Base-by-base conservation (phyloP, 768 basidiomycete genomes). In the Tylopilus rubrobrunneus region DNA sequence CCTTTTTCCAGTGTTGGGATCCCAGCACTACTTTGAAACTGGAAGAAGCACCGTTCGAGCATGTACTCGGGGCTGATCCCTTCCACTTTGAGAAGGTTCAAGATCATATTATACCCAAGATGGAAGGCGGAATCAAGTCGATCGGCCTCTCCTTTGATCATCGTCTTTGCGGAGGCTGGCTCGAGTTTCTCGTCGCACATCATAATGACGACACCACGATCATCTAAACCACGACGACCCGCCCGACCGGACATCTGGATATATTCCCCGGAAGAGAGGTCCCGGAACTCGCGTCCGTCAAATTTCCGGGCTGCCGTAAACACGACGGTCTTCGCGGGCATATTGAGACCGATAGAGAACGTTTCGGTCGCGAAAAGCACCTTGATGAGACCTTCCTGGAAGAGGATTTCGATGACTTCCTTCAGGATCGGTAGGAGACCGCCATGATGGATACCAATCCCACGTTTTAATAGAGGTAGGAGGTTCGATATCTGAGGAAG, bases 191-290 rank as follows among this genome's bases (percentile, higher is more conserved):
- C 93, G 70, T 98, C 97, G 68, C 89, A 90, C 97, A 99, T 98
- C 92, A 99, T 90, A 62, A 99, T 98, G 48, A 99, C 97, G 47
- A 98, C 92, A 50, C 97, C 97, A n/a, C 97, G 85, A 56, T 98
- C 96, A 69, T 99, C 97, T 55, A 98, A 74, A 41, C 97, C 97
- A 73, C 97, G 85, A 63, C 97, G 87, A 58, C 97, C 97, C 2
- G 97, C 97, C 52, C 97, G 90, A 52, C 97, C 97, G 0, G 94
- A 95, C 97, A 99, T 99, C 66, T 99, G 97, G 63, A 98, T 97
- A 70, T 99, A 99, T 78, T 99, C 97, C 53, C 97, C 89, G 1
- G 87, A 89, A 0, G 92, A 92, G 34, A 99, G 76, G 66, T 92
- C 92, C 27, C 97, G 81, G 75, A 97, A 97, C 62, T 95, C 93